Evolutionary conservation across 2,329 filamentous ascomycete genomes (phyloP), one percentile per base, ranked within the genome.

Genomic region (Fusarium subtropicale): DNA sequence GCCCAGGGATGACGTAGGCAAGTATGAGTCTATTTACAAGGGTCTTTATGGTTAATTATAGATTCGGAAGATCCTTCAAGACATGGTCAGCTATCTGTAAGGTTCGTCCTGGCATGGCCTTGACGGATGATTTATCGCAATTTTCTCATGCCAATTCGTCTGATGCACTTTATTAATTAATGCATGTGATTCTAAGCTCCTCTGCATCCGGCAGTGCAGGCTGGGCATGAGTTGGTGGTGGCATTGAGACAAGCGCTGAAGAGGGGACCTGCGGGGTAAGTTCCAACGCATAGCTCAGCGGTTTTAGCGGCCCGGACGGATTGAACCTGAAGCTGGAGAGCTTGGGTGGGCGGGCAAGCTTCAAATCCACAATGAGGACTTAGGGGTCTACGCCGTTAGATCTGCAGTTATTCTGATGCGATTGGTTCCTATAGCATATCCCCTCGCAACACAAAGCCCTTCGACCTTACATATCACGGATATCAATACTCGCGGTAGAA

Each of bases 1-100:
- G 48, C 18, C 34, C 24, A 28, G 47, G 62, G 66, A 69, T 69
- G 67, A 69, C 67, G 67, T 71, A 69, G 67, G 54, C 60, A 44
- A 28, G 45, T 70, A 53, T 41, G 33, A 20, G 52, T 36, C 34
- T 50, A 47, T 69, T 58, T 54, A 67, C 52, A 64, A 67, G 38
- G 52, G 44, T 59, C 42, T 41, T 16, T 34, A 34, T 38, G 15
- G 42, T 50, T 56, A 54, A 70, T 54, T 60, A 47, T 34, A 60
- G 58, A 46, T 52, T 30, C 50, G 8, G n/a, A 36, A 41, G 26
- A 38, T 44, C 22, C 34, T 28, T n/a, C 20, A 59, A 53, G 50
- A 38, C 41, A 42, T 15, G 22, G 18, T 44, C n/a, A n/a, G 28
- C 31, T 54, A 28, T 10, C 28, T 47, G 30, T 16, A 41, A n/a